Evolutionary conservation across 1,139 yeast species (phyloP), one percentile per base, ranked within the genome.

Genomic region (Sporopachydermia cereana): DNA sequence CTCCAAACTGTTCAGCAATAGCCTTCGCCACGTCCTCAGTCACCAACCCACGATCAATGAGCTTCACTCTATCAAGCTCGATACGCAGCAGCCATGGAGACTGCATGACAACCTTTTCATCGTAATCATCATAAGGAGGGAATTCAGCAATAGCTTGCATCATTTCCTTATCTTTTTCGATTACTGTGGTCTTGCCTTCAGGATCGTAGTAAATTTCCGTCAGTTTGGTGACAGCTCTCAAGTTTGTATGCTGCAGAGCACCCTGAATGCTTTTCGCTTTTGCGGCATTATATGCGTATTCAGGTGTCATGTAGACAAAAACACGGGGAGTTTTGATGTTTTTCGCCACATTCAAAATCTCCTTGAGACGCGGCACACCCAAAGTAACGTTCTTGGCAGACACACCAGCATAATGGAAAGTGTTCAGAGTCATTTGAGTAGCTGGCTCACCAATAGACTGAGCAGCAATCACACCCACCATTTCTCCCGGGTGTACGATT

Each of bases 331-430:
- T 93, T 66, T 89, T 91, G 73, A 91, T 88, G 57, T 85, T 89
- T 70, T 91, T 93, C 18, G 99, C 98, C 53, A 93, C 98, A 63
- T 91, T 91, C 65, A 93, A 77, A 77, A 93, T 93, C 72, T 93
- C 99, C 77, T 93, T 93, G 66, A 93, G 76, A 74, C 99, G 94
- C 54, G 99, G 99, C 61, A 93, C 98, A 77, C 99, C 99, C 57
- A 94, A 78, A 3, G 99, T 93, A 49, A 93, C 98, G 65, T 93
- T 93, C 80, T 91, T 93, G 9, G 97, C 89, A 36, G 97, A 91
- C 51, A 93, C 98, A 84, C 99, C 99, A 25, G 99, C 99, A 73
- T 89, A 93, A 73, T 93, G 99, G 95, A 93, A 93, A 56, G 99
- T 91, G 63, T 91, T 91, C 68, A 91, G 76, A 0, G 99, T 91